Base-by-base conservation (phyloP, 441 rosid genomes). In the Populus hybrid region DNA sequence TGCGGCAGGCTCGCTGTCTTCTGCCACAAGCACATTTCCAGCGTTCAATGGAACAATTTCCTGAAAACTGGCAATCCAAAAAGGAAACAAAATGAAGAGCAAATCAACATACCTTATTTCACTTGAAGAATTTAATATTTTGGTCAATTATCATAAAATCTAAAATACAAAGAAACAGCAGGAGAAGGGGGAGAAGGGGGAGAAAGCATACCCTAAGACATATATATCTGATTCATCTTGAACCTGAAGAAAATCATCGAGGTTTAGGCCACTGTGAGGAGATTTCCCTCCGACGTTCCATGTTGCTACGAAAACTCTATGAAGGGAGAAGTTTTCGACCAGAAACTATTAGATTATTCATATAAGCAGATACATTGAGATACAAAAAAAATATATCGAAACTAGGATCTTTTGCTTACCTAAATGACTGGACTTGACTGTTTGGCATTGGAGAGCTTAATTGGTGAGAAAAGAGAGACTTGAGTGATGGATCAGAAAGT, bases 241-340 rank as follows among this genome's bases (percentile, higher is more conserved):
- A 23, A 88, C 87, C 69, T 89, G 90, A 79, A 95, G 86, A 83
- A 94, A 89, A 64, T 89, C 91, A 85, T 94, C 97, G 30, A 95
- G 89, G 84, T 91, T 88, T 64, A 94, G 87, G 74, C 82, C 87
- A 67, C 76, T 80, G 69, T 83, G 83, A 21, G 99, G 99, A 73
- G 97, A 81, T 82, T 87, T 92, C 63, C 99, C 99, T 75, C 97
- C 99, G 67, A 92, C 97, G 70, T 95, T 95, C 99, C 99, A 94
- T 8, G 99, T 95, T 42, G 95, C 94, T n/a, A 88, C 88, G 80
- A 90, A 91, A 77, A 94, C 83, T 85, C 99, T 95, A 85, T 5
- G 63, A 64, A 32, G 9, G 26, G 74, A 64, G 61, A 77, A 50
- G 24, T 24, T 28, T 16, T 59, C 14, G 46, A 72, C 5, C 11